Base-by-base conservation (phyloP, 306 rosid species). In the Inga oerstediana region DNA sequence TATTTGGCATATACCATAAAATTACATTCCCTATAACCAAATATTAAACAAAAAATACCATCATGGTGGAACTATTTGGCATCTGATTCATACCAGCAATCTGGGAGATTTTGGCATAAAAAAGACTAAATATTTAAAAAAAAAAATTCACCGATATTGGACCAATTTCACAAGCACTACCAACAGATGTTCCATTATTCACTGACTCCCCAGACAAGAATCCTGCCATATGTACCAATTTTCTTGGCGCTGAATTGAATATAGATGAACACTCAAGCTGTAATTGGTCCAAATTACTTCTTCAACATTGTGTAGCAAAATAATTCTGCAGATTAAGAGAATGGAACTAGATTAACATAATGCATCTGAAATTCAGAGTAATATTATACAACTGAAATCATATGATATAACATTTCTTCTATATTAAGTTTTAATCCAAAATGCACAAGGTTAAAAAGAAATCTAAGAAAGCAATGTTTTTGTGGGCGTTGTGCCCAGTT, bases 151-250 rank as follows among this genome's bases (percentile, higher is more conserved):
- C 27, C 27, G 27, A 24, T 24, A 24, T 24, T 24, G 27, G 27
- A 24, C 27, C 27, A 24, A 24, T 84, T 81, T 22, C 81, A 81
- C 44, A 76, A 61, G 84, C 65, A 81, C 70, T 81, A 3, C 80
- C 85, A 32, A 76, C 88, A 62, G 86, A 77, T 45, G 86, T 32
- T 52, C 81, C 86, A 70, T 76, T 62, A 71, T 84, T 72, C 73
- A 85, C 68, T 43, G 78, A 79, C 79, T 84, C 90, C 78, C 78
- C 87, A 85, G 87, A 71, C 81, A 85, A 59, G 83, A 82, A 80
- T 73, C 85, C 88, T 72, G 88, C 81, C 88, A 88, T 88, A 27
- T 46, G 75, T 46, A 70, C 49, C 82, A 48, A 75, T 35, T 52
- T 79, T 58, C 88, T 72, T 75, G 72, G 70, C 76, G 82, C 79